phyloP scores from a whole-genome alignment of 2,329 filamentous ascomycete genomes.

The Ceratocystis lukuohia region DNA sequence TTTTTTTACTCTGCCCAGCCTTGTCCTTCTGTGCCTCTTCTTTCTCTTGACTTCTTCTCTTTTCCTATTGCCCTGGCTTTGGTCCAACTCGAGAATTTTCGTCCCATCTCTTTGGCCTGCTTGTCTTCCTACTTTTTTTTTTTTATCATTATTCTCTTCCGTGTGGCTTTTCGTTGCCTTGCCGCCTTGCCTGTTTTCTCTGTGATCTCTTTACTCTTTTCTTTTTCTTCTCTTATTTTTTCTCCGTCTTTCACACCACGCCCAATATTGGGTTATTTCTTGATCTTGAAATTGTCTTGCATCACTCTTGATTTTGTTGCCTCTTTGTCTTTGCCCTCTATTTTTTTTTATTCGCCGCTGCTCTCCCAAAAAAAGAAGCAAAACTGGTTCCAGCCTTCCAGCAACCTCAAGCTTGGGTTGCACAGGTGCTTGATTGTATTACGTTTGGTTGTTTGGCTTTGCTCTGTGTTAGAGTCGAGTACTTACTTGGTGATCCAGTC shows the following conservation, averaged over 20 bases:
- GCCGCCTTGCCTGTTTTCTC: constrained; percentile 7
- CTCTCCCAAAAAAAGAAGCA: neutral
- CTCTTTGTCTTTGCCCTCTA: neutral
- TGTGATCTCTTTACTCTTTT: constrained; percentile 1
- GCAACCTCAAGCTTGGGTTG: neutral
- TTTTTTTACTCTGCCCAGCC: neutral
- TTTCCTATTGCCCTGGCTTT: neutral
- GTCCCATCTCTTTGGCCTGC: constrained; percentile 1
- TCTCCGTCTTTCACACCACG: neutral
- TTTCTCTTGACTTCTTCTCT: neutral
- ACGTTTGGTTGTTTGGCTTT: neutral
- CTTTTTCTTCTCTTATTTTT: neutral
- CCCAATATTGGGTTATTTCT: neutral
- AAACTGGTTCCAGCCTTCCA: neutral
- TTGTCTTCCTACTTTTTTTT: neutral
- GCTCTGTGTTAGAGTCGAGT: neutral
- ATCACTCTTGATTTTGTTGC: neutral
- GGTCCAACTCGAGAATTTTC: constrained; percentile 2
- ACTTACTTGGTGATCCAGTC: neutral
- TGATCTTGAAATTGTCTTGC: neutral
- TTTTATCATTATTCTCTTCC: neutral
- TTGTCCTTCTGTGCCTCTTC: neutral
- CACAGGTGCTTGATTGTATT: constrained; percentile 4
- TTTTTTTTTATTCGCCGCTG: neutral
- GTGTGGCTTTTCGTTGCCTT: neutral